phyloP scores from a whole-genome alignment of 345 rosid species.

The Ailanthus altissimus region DNA sequence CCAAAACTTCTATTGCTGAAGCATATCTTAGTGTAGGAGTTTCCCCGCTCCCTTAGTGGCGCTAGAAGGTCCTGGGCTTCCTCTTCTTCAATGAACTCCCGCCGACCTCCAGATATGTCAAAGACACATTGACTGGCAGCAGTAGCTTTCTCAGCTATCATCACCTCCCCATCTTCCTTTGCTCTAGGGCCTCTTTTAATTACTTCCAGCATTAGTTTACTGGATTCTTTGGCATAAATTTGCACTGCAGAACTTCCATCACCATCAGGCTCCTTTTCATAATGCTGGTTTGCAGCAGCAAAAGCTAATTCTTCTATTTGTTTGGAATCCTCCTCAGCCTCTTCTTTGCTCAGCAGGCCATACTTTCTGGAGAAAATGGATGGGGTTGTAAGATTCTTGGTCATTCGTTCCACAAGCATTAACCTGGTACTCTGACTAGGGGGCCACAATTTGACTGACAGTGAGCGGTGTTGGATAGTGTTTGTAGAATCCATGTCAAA shows the following conservation, averaged over 20 bases:
- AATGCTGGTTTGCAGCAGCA: slow-evolving; percentile 58
- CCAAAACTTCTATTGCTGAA: slow-evolving; percentile 91
- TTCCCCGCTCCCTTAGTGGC: slow-evolving; percentile 56
- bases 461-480: slow-evolving; percentile 39
- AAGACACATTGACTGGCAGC: slow-evolving; percentile 42
- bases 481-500: slow-evolving; percentile 52
- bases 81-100: slow-evolving; percentile 73
- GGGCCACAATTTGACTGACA: slow-evolving; percentile 85
- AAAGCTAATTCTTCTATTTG: slow-evolving; percentile 73
- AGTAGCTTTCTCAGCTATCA: slow-evolving; percentile 22
- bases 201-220: slow-evolving; percentile 77
- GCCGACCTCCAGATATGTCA: slow-evolving; percentile 72
- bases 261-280: slow-evolving; percentile 82
- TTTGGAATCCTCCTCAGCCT: slow-evolving; percentile 77
- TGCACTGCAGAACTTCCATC: slow-evolving; percentile 94
- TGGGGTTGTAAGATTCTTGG: slow-evolving; percentile 69
- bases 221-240: slow-evolving; percentile 84
- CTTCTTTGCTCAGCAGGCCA: slow-evolving; percentile 59
- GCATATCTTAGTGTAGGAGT: slow-evolving; percentile 61
- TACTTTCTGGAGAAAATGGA: slow-evolving; percentile 82
- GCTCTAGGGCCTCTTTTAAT: slow-evolving; percentile 68
- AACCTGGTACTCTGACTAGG: slow-evolving; percentile 77
- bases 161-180: slow-evolving; percentile 40
- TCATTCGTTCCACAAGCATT: slow-evolving; percentile 75
- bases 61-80: slow-evolving; percentile 71